Evolutionary conservation across 768 basidiomycete genomes (phyloP).

Genomic region (Rhodotorula sphaerocarpa): DNA sequence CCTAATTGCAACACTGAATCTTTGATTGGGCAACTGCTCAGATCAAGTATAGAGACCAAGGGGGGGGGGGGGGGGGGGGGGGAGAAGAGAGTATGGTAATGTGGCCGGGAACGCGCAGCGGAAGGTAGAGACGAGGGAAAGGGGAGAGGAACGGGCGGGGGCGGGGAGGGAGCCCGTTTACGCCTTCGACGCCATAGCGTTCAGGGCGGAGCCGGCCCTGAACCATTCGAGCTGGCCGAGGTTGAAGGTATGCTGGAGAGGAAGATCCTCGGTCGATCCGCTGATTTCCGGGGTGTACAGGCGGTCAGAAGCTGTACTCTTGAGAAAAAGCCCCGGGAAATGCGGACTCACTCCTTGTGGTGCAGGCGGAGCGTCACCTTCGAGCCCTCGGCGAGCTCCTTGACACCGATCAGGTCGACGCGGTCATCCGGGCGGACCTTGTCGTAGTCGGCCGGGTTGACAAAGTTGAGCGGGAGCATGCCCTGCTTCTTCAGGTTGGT

Average conservation of each 20-base stretch:
- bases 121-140: too few relatives aligned
- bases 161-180: too few relatives aligned
- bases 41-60: too few relatives aligned
- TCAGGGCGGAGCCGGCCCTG: conserved; percentile 91
- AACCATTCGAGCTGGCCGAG: conserved; percentile 90
- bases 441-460: conserved; percentile 80
- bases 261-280: conserved; percentile 30
- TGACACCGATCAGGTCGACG: conserved; percentile 79
- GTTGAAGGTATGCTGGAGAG: conserved; percentile 61
- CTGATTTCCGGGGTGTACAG: too few relatives aligned
- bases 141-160: too few relatives aligned
- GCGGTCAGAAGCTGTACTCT: too few relatives aligned
- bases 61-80: too few relatives aligned
- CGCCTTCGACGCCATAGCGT: conserved; percentile 47
- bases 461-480: conserved; percentile 65
- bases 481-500: conserved; percentile 67
- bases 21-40: not conserved
- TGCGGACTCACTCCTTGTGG: conserved; percentile 49
- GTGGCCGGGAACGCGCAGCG: too few relatives aligned
- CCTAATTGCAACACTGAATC: too few relatives aligned
- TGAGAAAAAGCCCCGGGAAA: too few relatives aligned
- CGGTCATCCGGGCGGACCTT: conserved; percentile 78
- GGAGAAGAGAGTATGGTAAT: too few relatives aligned
- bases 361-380: conserved; percentile 73
- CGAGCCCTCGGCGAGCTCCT: conserved; percentile 83